Evolutionary conservation across 495 filamentous ascomycete species (phyloP), one percentile per base, ranked within the genome.

Genomic region (Trichoderma asperelloides): DNA sequence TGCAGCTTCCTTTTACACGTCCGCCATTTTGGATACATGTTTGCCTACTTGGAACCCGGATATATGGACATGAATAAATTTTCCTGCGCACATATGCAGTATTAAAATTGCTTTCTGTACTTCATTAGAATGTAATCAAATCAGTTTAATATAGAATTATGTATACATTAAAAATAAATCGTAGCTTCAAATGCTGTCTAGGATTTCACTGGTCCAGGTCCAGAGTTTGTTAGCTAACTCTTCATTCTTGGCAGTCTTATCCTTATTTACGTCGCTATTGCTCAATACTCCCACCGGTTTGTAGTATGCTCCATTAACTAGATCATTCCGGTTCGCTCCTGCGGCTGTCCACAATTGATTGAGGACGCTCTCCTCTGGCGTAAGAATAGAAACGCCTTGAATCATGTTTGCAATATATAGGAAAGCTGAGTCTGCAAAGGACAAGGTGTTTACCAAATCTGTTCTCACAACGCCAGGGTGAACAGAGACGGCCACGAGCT

Each of bases 291-390:
- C 85, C 62, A 88, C 74, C 11, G 84, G 86, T 49, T 79, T 80
- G 72, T 87, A 89, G 71, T 84, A 89, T 16, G 73, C 81, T 0
- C 87, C 86, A 66, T 70, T 71, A 1, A 67, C 68, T 27, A 73
- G 27, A 12, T 71, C 64, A 67, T 41, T 62, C 67, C 63, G 70
- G 47, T 79, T 67, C 30, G 70, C 69, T 0, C 75, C 78, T 27
- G 82, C 84, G 18, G 81, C 79, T 18, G 81, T 84, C 81, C 82
- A 90, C 28, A 90, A 75, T 71, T 87, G 84, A 68, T 84, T 90
- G 62, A 84, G 71, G 0, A 82, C 79, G 6, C 88, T 87, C 21
- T 71, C 66, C 12, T 82, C 74, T 76, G 45, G 41, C 65, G 71
- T 18, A 45, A 45, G 4, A 18, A 45, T 45, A 12, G 41, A 18